phyloP scores from a whole-genome alignment of 192 early-diverging fungal genomes.

The Linnemannia zychae region DNA sequence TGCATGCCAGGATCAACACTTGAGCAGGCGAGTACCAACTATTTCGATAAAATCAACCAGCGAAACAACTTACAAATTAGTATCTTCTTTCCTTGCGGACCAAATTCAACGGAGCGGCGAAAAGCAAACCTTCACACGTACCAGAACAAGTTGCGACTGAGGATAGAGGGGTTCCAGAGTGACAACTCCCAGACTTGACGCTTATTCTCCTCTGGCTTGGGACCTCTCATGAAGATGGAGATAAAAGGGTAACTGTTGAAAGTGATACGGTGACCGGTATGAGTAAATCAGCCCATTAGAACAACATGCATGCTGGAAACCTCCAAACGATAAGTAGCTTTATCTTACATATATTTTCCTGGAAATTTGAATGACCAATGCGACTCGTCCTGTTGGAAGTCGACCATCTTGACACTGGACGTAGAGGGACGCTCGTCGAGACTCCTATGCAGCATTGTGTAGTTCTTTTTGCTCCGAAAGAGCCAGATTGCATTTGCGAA shows the following conservation, averaged over 20 bases:
- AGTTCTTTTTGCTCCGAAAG: constrained; percentile 51
- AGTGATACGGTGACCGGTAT: neutral
- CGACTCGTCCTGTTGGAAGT: constrained; percentile 21
- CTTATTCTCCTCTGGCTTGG: constrained; percentile 18
- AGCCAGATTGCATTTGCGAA: constrained; percentile 41
- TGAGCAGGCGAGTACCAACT: constrained; percentile 77
- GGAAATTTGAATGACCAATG: constrained; percentile 42
- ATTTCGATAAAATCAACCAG: neutral
- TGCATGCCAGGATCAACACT: constrained; percentile 64
- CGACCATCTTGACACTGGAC: constrained; percentile 22
- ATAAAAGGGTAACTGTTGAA: constrained; percentile 27
- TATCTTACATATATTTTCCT: constrained; percentile 43
- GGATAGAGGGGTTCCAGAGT: constrained; percentile 47
- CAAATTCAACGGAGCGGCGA: neutral
- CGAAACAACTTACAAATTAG: neutral
- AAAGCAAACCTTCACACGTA: neutral
- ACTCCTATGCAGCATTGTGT: constrained; percentile 37
- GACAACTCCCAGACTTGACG: constrained; percentile 47
- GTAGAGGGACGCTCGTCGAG: constrained; percentile 27
- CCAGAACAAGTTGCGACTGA: constrained; percentile 52
- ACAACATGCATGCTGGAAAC: neutral
- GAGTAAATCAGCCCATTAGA: neutral
- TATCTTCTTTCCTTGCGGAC: neutral
- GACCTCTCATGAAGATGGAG: constrained; percentile 18
- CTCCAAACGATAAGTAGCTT: neutral